Base-by-base conservation (phyloP, 2,329 filamentous ascomycete genomes). In the Penicillium sp. region DNA sequence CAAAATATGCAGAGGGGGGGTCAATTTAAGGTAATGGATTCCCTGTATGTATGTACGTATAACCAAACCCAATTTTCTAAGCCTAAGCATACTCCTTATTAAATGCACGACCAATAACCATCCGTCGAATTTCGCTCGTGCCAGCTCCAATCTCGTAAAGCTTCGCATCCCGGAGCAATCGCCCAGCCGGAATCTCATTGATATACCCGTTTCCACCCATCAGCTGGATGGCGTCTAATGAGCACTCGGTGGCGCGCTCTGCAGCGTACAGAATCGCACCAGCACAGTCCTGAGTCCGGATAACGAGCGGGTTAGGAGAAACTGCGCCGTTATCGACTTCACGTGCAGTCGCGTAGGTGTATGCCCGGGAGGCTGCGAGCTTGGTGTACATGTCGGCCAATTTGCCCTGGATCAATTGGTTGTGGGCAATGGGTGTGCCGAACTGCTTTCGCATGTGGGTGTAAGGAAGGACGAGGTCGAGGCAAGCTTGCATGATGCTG, bases 331-430 rank as follows among this genome's bases (percentile, higher is more conserved):
- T 90, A 69, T 97, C 94, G 20, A 97, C 89, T 1, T 85, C 83
- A 49, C 85, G 84, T 3, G 95, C 95, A 0, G 93, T 93, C 39
- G 84, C 80, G 72, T 96, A 96, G 0, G 94, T 98, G 77, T 96
- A 97, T 2, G 92, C 85, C n/a, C 88, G 83, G 15, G 89, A 88
- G 11, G 90, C 92, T 70, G 91, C 89, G 60, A 95, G 85, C 77
- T 96, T 96, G 50, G 92, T 97, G 79, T 98, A 96, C 93, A 99
- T 97, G 75, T 98, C 93, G 57, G 95, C 92, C 48, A 98, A 83
- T 73, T 93, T 94, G 58, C 91, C 94, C 78, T 98, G 95, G 22
- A 98, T 84, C 63, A 98, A 83, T 77, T 99, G 95, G 76, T 96
- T 96, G 68, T 95, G 89, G 0, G 91, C 94, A 64, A 98, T 91